A percentile compares a stretch with the other conserved stretches of the same genome.
These are phyloP conservation scores for Logfia minima DNA, from an alignment of 129 eudicot species.

Conservation along the genomic window DNA sequence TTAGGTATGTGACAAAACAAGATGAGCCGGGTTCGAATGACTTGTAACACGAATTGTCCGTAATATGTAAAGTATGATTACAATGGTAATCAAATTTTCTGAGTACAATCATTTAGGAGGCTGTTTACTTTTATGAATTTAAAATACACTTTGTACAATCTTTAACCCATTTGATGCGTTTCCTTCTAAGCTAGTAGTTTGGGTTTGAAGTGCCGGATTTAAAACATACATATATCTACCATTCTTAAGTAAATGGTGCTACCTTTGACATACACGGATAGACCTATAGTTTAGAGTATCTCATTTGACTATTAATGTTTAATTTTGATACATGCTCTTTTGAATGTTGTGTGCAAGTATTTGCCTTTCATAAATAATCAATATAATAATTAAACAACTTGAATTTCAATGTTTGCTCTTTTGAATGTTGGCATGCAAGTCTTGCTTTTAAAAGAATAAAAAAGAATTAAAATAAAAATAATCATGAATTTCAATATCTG, in stretches of 20 bases:
- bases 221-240: neutral
- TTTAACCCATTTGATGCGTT: neutral
- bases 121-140: neutral
- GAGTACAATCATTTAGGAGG: neutral
- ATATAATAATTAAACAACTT: neutral
- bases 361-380: no score
- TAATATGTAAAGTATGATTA: neutral
- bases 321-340: neutral
- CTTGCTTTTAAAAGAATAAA: no score
- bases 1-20: neutral
- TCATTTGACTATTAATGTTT: neutral
- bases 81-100: neutral
- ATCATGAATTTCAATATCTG: no score
- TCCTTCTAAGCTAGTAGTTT: neutral
- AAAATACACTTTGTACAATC: neutral
- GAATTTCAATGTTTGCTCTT: neutral
- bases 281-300: neutral
- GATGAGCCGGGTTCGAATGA: neutral
- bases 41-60: neutral
- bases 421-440: constrained; percentile 4
- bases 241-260: neutral
- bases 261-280: neutral
- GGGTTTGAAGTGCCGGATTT: neutral
- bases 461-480: no score
- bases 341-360: neutral